Conservation (phyloP, 2,329 filamentous ascomycete genomes). For the Endoconidiophora laricicola region DNA sequence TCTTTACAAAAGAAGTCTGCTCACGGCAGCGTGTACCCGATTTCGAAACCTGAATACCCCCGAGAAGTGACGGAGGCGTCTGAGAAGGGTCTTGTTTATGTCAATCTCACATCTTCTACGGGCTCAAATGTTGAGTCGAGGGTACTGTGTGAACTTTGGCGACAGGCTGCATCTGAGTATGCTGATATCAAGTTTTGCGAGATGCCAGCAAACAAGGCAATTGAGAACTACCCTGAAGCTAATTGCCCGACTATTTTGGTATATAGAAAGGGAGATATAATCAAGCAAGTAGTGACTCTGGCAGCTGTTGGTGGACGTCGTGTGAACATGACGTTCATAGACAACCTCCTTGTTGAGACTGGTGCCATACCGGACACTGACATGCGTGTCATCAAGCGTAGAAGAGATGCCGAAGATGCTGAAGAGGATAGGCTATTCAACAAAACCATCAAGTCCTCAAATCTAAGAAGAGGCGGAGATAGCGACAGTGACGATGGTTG, state of each 20-base stretch:
- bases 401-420: constrained; percentile 41
- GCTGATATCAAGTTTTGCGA: constrained; percentile 97
- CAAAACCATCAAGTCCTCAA: constrained; percentile 36
- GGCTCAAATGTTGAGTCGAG: constrained; percentile 75
- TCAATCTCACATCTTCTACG: constrained; percentile 64
- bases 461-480: constrained; percentile 26
- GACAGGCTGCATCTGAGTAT: constrained; percentile 66
- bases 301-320: constrained; percentile 57
- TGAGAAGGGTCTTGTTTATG: constrained; percentile 48
- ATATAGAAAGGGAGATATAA: constrained; percentile 85
- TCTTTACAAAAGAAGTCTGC: constrained; percentile 58
- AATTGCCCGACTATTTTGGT: constrained; percentile 91
- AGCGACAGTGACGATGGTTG: constrained; percentile 42
- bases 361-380: constrained; percentile 68
- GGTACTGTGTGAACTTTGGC: constrained; percentile 71
- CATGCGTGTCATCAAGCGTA: constrained; percentile 52
- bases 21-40: constrained; percentile 79
- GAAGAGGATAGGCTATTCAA: constrained; percentile 37
- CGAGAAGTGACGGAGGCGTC: constrained; percentile 86
- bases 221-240: constrained; percentile 86
- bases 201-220: constrained; percentile 80
- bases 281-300: constrained; percentile 81
- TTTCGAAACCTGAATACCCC: constrained; percentile 88
- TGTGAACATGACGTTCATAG: constrained; percentile 58
- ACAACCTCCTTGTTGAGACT: constrained; percentile 64